phyloP scores from a whole-genome alignment of 2,329 filamentous ascomycete genomes.

The Xylariaceae sp. region DNA sequence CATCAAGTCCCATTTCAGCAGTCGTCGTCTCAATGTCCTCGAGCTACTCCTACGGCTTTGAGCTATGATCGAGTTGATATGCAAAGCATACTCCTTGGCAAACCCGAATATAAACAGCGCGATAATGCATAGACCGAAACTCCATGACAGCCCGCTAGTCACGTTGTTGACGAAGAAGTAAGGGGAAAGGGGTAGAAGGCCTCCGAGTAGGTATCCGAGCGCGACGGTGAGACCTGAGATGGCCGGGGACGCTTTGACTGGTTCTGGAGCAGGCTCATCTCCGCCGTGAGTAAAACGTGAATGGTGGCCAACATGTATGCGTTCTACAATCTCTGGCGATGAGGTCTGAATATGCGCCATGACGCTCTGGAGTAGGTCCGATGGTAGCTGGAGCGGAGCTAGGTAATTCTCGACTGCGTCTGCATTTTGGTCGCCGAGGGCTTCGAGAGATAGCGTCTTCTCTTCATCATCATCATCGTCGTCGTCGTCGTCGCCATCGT shows the following conservation, averaged over 20 bases:
- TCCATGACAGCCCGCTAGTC: conserved; percentile 50
- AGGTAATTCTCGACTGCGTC: conserved; percentile 22
- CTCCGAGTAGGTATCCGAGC: conserved; percentile 63
- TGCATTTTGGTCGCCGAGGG: neutral
- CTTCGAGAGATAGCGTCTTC: conserved; percentile 9
- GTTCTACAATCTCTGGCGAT: conserved; percentile 12
- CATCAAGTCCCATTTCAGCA: conserved; percentile 29
- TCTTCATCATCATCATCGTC: conserved; percentile 36
- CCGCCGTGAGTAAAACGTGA: neutral
- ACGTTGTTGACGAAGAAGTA: conserved; percentile 55
- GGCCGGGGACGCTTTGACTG: conserved; percentile 36
- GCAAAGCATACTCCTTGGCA: conserved; percentile 49
- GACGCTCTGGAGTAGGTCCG: conserved; percentile 23
- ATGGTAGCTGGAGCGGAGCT: conserved; percentile 23
- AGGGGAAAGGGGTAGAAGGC: conserved; percentile 63
- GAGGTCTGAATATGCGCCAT: conserved; percentile 20
- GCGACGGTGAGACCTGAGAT: conserved; percentile 61
- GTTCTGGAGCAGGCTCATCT: conserved; percentile 34
- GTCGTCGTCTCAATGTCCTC: conserved; percentile 33
- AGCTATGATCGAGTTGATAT: neutral
- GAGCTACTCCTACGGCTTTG: conserved; percentile 13
- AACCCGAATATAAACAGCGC: conserved; percentile 61
- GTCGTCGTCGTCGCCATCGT: neutral
- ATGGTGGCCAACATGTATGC: neutral
- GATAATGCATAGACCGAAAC: conserved; percentile 54